phyloP scores from a whole-genome alignment of 2,329 filamentous ascomycete genomes.

The Aspergillus sp. region DNA sequence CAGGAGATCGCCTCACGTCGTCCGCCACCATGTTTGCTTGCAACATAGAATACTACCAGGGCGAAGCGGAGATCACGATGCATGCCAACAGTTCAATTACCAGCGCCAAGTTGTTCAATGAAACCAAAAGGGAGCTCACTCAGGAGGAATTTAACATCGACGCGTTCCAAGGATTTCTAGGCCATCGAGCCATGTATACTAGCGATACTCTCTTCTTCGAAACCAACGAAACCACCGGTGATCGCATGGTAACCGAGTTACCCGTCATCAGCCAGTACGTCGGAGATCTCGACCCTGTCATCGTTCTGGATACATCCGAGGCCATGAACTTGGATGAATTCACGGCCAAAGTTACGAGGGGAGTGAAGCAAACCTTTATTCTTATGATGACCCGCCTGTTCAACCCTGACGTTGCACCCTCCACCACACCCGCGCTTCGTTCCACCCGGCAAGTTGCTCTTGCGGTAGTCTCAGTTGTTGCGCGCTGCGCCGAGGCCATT shows the following conservation, averaged over 20 bases:
- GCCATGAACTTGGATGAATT: slow-evolving; percentile 31
- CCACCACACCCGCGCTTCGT: slow-evolving; percentile 21
- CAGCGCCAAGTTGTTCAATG: slow-evolving; percentile 19
- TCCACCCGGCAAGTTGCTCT: slow-evolving; percentile 29
- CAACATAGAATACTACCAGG: slow-evolving; percentile 29
- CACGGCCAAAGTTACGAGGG: slow-evolving; percentile 24
- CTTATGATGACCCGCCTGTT: slow-evolving; percentile 33
- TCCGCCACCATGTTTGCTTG: slow-evolving; percentile 33
- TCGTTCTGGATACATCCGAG: slow-evolving; percentile 30
- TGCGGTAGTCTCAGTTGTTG: slow-evolving; percentile 29
- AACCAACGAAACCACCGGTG: slow-evolving; percentile 27
- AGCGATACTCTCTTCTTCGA: slow-evolving; percentile 34
- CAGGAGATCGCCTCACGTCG: slow-evolving; percentile 20
- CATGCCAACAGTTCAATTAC: slow-evolving; percentile 37
- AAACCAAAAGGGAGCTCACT: slow-evolving; percentile 16
- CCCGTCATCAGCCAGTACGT: slow-evolving; percentile 33
- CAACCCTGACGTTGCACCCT: slow-evolving; percentile 26
- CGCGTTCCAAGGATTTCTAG: slow-evolving; percentile 31
- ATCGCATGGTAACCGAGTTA: slow-evolving; percentile 28
- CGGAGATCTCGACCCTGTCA: slow-evolving; percentile 29
- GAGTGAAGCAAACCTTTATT: slow-evolving; percentile 64
- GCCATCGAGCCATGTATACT: slow-evolving; percentile 32
- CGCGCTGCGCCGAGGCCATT: slow-evolving; percentile 30
- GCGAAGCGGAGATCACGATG: slow-evolving; percentile 29
- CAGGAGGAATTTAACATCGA: slow-evolving; percentile 28